Evolutionary conservation across 1,139 yeast genomes (phyloP).

Genomic region (Hansenula sp.): DNA sequence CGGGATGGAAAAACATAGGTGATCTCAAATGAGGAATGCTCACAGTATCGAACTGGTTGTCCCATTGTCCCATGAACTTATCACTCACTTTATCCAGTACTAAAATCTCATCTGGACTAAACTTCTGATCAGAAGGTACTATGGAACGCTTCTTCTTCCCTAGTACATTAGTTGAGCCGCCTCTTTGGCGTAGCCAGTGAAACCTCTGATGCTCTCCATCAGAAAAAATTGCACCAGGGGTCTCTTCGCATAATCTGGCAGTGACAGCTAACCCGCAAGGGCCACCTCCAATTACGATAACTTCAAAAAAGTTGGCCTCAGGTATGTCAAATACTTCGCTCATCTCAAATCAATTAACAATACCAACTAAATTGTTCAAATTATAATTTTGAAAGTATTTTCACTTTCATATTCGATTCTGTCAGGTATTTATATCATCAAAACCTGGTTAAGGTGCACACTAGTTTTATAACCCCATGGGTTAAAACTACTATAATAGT

Average conservation of each 20-base stretch:
- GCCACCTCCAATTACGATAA: slow-evolving; percentile 6
- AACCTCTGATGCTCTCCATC: slow-evolving; percentile 12
- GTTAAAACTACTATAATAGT: slow-evolving; percentile 1
- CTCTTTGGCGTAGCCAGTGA: slow-evolving; percentile 10
- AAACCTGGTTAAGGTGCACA: no score
- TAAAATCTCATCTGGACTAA: slow-evolving; percentile 5
- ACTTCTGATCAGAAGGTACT: not conserved
- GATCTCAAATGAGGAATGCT: slow-evolving; percentile 42
- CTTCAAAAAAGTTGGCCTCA: slow-evolving; percentile 4
- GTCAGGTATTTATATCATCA: no score
- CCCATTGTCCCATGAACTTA: slow-evolving; percentile 38
- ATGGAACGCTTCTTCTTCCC: slow-evolving; percentile 1
- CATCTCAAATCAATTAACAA: not conserved
- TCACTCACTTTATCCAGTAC: slow-evolving; percentile 7
- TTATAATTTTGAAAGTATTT: not conserved
- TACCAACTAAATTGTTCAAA: not conserved
- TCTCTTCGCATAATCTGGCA: slow-evolving; percentile 7
- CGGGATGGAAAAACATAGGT: slow-evolving; percentile 50
- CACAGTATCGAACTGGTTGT: slow-evolving; percentile 39
- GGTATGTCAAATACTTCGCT: slow-evolving; percentile 3
- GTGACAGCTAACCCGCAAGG: slow-evolving; percentile 5
- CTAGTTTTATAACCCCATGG: not conserved
- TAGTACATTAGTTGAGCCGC: slow-evolving; percentile 4
- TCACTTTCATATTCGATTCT: not conserved
- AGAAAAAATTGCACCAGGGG: slow-evolving; percentile 9